These are phyloP conservation scores for Eragrostis nindensis DNA, from an alignment of 176 grass and related monocot species.

Conservation along the genomic window DNA sequence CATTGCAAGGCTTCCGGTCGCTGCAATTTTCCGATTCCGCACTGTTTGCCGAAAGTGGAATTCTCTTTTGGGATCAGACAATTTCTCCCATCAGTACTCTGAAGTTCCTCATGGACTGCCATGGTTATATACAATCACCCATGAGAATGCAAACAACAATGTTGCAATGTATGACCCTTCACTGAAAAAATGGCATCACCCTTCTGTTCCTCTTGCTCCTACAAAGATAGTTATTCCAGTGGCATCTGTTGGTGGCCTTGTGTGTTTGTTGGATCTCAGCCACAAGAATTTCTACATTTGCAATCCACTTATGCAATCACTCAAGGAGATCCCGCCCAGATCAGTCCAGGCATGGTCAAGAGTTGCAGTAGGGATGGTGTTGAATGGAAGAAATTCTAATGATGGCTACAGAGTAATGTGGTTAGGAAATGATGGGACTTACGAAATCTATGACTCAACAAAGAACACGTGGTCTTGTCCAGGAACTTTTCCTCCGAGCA, in stretches of 20 bases:
- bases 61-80: slow-evolving; percentile 70
- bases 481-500: slow-evolving; percentile 64
- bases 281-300: slow-evolving; percentile 83
- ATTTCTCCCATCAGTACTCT: slow-evolving; percentile 65
- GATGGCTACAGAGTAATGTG: slow-evolving; percentile 94
- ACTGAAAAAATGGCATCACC: slow-evolving; percentile 80
- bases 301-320: slow-evolving; percentile 81
- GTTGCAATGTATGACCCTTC: slow-evolving; percentile 85
- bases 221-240: slow-evolving; percentile 82
- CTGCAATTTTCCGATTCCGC: slow-evolving; percentile 83
- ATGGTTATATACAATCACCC: slow-evolving; percentile 93
- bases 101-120: slow-evolving; percentile 62
- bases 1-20: slow-evolving; percentile 80
- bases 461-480: slow-evolving; percentile 66
- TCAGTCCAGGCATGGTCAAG: slow-evolving; percentile 80
- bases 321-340: slow-evolving; percentile 85
- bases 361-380: slow-evolving; percentile 87
- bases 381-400: slow-evolving; percentile 62
- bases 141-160: slow-evolving; percentile 73
- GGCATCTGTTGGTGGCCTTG: slow-evolving; percentile 90
- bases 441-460: slow-evolving; percentile 81
- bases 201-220: slow-evolving; percentile 62
- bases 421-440: slow-evolving; percentile 66
- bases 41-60: slow-evolving; percentile 87
- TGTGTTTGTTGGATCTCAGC: slow-evolving; percentile 89